These are phyloP conservation scores for Corymbia calophylla DNA, from an alignment of 441 rosid species.

Conservation along the genomic window DNA sequence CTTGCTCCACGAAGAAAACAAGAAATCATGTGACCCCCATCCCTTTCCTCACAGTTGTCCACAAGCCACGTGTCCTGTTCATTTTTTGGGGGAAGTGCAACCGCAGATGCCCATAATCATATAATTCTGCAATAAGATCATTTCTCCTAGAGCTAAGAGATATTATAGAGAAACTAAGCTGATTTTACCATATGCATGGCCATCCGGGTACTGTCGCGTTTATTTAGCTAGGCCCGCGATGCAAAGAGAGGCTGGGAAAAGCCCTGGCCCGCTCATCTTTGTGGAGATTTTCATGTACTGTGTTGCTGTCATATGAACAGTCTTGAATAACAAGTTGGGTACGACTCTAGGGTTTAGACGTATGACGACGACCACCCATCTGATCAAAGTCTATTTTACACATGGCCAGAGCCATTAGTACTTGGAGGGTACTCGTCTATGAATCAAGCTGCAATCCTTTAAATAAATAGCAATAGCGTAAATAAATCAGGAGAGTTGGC, in stretches of 20 bases:
- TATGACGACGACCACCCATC: neutral
- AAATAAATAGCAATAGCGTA: neutral
- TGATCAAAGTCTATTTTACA: neutral
- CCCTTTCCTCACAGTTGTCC: neutral
- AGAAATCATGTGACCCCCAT: constrained; percentile 8
- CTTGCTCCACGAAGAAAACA: neutral
- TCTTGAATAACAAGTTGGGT: neutral
- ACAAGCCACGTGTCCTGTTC: neutral
- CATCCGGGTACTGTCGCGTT: neutral
- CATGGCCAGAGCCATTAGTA: neutral
- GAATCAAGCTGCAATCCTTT: neutral
- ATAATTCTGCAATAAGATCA: neutral
- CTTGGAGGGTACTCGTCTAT: neutral
- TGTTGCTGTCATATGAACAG: neutral
- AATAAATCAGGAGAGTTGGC: neutral
- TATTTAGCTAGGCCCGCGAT: neutral
- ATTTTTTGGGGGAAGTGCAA: neutral
- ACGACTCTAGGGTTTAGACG: neutral
- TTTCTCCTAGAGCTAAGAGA: neutral
- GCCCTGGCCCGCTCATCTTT: neutral
- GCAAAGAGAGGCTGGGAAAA: neutral
- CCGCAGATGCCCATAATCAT: neutral
- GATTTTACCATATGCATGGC: neutral
- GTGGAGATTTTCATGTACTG: neutral
- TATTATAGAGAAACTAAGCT: neutral